Base-by-base conservation (phyloP, 164 flowering plant genomes). In the Amborella trichopoda region DNA sequence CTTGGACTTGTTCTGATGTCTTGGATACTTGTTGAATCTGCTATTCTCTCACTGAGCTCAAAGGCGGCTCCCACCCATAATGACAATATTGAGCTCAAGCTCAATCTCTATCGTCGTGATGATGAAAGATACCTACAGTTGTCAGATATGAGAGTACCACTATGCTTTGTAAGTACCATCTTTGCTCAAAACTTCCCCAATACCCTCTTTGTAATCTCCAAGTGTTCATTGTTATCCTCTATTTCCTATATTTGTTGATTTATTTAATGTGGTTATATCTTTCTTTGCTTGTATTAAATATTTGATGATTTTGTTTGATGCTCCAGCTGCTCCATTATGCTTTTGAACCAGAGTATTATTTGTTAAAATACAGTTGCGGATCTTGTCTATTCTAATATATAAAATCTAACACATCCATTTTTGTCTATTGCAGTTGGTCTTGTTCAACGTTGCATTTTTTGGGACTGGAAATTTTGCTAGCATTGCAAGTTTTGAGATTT, bases 381-480 rank as follows among this genome's bases (percentile, higher is more conserved):
- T n/a, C n/a, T n/a, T n/a, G n/a, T n/a, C n/a, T n/a, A n/a, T n/a
- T n/a, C n/a, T n/a, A n/a, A n/a, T n/a, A n/a, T n/a, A n/a, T n/a
- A n/a, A n/a, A n/a, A n/a, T n/a, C n/a, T n/a, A n/a, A n/a, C n/a
- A n/a, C n/a, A n/a, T n/a, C 13, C 40, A 21, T 4, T 33, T 19
- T 24, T 52, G 22, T 53, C 23, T 30, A 39, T 42, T 62, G 61
- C 26, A 90, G 97, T 62, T 90, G 88, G 84, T 90, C 48, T 68
- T 90, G 49, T 85, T 90, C 53, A 83, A 90, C 64, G 81, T 85
- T 59, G 95, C 97, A 23, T 90, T 90, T 68, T 90, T 90, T 49
- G 97, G 97, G 39, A 90, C 91, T 47, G 97, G 95, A 16, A 85
- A 90, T 56, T 90, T 90, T 53, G 97, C 97, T 33, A 90, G 97